These are phyloP conservation scores for Salix exigua DNA, from an alignment of 345 rosid genomes.

Conservation along the genomic window DNA sequence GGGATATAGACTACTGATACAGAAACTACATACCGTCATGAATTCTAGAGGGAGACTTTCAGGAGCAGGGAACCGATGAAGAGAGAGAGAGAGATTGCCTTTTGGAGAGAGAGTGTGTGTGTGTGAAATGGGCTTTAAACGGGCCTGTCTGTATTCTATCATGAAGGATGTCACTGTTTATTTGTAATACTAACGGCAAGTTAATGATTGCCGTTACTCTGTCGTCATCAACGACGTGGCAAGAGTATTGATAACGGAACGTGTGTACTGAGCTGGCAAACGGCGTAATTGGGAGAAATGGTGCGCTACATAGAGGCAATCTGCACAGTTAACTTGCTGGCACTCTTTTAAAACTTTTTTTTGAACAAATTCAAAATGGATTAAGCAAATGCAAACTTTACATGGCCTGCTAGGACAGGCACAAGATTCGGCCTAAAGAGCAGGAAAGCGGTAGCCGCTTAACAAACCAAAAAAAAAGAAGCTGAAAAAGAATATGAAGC, in stretches of 20 bases:
- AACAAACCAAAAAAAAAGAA: too few relatives aligned
- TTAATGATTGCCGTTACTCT: conserved; percentile 4
- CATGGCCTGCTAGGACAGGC: too few relatives aligned
- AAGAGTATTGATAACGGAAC: conserved; percentile 9
- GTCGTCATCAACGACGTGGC: conserved; percentile 26
- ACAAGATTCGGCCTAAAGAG: too few relatives aligned
- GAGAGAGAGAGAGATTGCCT: conserved; percentile 3
- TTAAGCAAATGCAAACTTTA: too few relatives aligned
- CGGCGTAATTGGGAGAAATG: conserved; percentile 28
- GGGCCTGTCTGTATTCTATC: neutral
- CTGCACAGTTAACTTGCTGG: conserved; percentile 38
- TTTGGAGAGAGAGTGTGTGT: neutral
- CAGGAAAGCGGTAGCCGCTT: too few relatives aligned
- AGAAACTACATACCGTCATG: conserved; percentile 59
- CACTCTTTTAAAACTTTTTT: conserved; percentile 30
- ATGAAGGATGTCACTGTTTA: conserved; percentile 2
- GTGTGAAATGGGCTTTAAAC: conserved; percentile 4
- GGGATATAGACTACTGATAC: neutral
- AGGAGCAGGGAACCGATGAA: neutral
- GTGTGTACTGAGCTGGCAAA: conserved; percentile 51
- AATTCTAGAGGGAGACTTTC: conserved; percentile 24
- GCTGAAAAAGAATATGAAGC: too few relatives aligned
- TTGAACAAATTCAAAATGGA: too few relatives aligned
- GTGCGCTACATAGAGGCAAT: conserved; percentile 36
- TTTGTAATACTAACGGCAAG: conserved; percentile 22